A percentile compares a stretch with the other conserved stretches of the same genome.
Conservation (phyloP, 148 eudicot species). For the Rhododendron vialii region DNA sequence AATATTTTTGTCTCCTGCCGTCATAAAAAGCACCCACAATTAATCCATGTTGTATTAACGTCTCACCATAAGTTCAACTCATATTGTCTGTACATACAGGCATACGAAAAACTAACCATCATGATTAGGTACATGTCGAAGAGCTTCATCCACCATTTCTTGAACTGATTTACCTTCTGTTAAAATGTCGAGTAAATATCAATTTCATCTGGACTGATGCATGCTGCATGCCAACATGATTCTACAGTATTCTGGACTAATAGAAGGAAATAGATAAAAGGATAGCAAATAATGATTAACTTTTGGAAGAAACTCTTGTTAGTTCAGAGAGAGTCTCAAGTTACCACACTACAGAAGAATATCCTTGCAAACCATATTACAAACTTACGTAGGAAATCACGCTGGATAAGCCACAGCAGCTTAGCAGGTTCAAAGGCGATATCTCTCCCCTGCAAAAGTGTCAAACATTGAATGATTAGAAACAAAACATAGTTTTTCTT, state of each 20-base stretch:
- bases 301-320: not conserved
- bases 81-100: not conserved
- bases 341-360: not conserved
- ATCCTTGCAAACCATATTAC: not conserved
- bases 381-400: constrained; percentile 92
- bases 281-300: not conserved
- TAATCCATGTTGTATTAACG: constrained; percentile 12
- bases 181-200: constrained; percentile 5
- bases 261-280: not conserved
- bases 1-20: constrained; percentile 82
- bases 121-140: constrained; percentile 65
- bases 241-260: not conserved
- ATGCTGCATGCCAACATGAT: not conserved
- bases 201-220: constrained; percentile 1
- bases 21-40: constrained; percentile 26
- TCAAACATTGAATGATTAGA: not conserved
- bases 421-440: constrained; percentile 97
- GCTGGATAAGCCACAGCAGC: constrained; percentile 95
- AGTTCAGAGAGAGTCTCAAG: not conserved
- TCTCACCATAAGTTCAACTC: not conserved
- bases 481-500: not conserved
- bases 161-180: constrained; percentile 95
- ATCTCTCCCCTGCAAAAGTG: constrained; percentile 69
- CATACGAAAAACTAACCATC: constrained; percentile 51
- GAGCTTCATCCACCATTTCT: constrained; percentile 95